Conservation (phyloP, 1,139 yeast species). For the Suhomyces coccinellae region DNA sequence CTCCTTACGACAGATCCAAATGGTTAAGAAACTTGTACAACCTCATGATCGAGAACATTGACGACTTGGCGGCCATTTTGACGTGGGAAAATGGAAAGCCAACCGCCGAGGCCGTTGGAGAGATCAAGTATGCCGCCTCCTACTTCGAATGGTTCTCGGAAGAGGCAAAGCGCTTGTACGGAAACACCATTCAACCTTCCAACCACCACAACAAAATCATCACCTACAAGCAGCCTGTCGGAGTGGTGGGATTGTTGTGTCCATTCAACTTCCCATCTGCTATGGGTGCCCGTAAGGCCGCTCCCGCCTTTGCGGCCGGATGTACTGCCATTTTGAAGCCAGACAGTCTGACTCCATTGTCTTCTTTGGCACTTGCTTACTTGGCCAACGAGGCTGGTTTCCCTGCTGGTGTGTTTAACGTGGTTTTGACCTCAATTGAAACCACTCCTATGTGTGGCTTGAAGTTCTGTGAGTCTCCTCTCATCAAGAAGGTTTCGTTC, state of each 20-base stretch:
- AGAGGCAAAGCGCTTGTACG: constrained; percentile 44
- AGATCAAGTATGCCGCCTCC: constrained; percentile 44
- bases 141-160: constrained; percentile 49
- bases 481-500: constrained; percentile 75
- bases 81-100: constrained; percentile 49
- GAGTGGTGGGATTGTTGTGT: constrained; percentile 49
- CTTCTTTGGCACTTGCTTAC: constrained; percentile 46
- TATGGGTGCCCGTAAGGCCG: constrained; percentile 50
- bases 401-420: constrained; percentile 47
- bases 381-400: constrained; percentile 47
- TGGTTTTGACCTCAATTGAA: constrained; percentile 37
- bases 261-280: constrained; percentile 53
- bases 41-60: constrained; percentile 42
- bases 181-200: constrained; percentile 43
- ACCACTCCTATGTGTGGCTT: constrained; percentile 31
- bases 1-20: constrained; percentile 65
- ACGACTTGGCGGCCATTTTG: constrained; percentile 43
- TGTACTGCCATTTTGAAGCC: constrained; percentile 50
- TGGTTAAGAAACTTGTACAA: constrained; percentile 55
- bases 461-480: constrained; percentile 61
- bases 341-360: constrained; percentile 46
- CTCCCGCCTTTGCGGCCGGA: constrained; percentile 52
- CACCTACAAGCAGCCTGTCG: constrained; percentile 48
- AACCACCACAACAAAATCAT: constrained; percentile 40
- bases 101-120: constrained; percentile 42